Conservation (phyloP, 2,329 filamentous ascomycete genomes). For the Knoxdaviesia proteae region DNA sequence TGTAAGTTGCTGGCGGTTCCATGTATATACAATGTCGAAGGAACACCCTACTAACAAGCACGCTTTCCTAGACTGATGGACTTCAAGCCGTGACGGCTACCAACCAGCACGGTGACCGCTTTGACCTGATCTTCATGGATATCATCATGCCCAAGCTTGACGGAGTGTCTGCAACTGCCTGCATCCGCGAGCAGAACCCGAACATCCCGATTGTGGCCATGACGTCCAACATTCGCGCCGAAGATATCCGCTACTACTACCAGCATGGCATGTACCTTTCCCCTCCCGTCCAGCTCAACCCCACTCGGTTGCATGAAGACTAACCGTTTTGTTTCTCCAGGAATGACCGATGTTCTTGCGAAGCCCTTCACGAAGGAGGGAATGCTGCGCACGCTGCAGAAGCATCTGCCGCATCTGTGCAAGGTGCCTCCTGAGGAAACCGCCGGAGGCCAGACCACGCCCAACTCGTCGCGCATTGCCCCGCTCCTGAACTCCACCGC, state of each 20-base stretch:
- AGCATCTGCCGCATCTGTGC: constrained; percentile 57
- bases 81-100: constrained; percentile 82
- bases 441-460: background rate
- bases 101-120: constrained; percentile 26
- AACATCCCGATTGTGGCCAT: constrained; percentile 85
- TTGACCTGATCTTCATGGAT: constrained; percentile 64
- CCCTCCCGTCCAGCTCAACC: background rate
- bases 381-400: constrained; percentile 68
- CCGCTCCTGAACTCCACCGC: too few species aligned
- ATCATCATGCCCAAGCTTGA: constrained; percentile 97
- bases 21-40: background rate
- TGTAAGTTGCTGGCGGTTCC: constrained; percentile 20
- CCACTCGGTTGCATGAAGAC: background rate
- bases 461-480: too few species aligned
- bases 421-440: background rate
- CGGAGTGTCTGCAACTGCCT: constrained; percentile 80
- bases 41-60: constrained; percentile 1
- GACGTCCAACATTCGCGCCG: constrained; percentile 94
- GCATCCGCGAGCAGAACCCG: constrained; percentile 72
- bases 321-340: constrained; percentile 22
- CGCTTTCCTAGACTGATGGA: constrained; percentile 36
- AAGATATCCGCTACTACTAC: constrained; percentile 95
- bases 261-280: constrained; percentile 53
- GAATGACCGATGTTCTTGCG: constrained; percentile 92
- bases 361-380: constrained; percentile 90